A percentile compares a stretch with the other conserved stretches of the same genome.
Evolutionary conservation across 169 alveolate genomes (phyloP).

Genomic region (Eimeria tenella): DNA sequence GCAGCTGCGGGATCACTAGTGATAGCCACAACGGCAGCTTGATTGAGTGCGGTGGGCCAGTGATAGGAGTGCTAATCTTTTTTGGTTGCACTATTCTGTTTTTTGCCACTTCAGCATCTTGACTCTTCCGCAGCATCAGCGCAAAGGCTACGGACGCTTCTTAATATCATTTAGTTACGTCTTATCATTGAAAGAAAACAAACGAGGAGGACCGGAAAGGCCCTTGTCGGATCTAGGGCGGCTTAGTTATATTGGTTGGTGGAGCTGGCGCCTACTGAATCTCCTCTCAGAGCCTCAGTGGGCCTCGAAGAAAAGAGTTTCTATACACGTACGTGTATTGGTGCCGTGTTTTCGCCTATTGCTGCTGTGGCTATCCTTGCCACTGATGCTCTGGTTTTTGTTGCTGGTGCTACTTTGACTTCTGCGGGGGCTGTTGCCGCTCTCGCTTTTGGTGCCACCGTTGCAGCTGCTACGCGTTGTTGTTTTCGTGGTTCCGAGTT

Average conservation of each 20-base stretch:
- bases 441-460: not conserved
- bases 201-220: constrained; percentile 98
- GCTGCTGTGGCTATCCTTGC: not conserved
- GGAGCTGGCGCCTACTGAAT: constrained; percentile 70
- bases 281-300: constrained; percentile 60
- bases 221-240: constrained; percentile 98
- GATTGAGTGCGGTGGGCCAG: not conserved
- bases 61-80: no score
- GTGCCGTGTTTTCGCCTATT: not conserved
- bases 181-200: constrained; percentile 93
- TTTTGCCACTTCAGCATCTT: constrained; percentile 36
- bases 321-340: constrained; percentile 35
- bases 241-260: constrained; percentile 90
- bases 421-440: not conserved
- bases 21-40: not conserved
- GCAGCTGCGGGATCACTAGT: not conserved
- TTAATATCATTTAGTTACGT: constrained; percentile 92
- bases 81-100: not conserved
- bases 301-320: constrained; percentile 40
- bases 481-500: not conserved
- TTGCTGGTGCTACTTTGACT: not conserved
- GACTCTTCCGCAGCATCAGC: constrained; percentile 87
- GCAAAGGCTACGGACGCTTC: constrained; percentile 94
- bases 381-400: not conserved
- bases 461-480: not conserved